Conservation (phyloP, 1,139 yeast genomes). For the Blastobotrys aristatus region DNA sequence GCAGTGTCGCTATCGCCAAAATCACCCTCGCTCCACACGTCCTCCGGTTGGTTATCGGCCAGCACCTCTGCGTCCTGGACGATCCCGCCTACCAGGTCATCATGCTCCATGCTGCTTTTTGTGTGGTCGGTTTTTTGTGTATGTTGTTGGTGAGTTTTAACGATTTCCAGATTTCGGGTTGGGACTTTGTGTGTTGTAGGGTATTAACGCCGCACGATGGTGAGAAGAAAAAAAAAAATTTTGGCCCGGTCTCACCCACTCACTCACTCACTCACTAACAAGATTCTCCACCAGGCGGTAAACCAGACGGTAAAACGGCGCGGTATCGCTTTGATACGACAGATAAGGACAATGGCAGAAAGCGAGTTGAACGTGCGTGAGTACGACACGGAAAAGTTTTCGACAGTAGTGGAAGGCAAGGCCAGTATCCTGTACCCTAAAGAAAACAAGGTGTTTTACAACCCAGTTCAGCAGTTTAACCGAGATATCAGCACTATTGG, state of each 20-base stretch:
- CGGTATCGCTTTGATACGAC: too few relatives aligned
- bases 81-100: neutral
- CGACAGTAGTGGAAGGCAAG: constrained; percentile 62
- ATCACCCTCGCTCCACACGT: constrained; percentile 11
- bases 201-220: neutral
- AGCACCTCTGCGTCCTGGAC: too few relatives aligned
- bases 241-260: too few relatives aligned
- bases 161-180: too few relatives aligned
- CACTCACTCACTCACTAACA: too few relatives aligned
- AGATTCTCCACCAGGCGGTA: too few relatives aligned
- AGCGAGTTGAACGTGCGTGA: neutral
- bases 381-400: constrained; percentile 9
- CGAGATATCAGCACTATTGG: constrained; percentile 84
- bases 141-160: too few relatives aligned
- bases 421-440: constrained; percentile 77
- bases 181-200: neutral
- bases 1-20: constrained; percentile 10
- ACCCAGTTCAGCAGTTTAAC: constrained; percentile 94
- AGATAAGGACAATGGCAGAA: too few relatives aligned
- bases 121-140: neutral
- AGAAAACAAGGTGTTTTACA: constrained; percentile 81
- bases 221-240: too few relatives aligned
- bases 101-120: neutral
- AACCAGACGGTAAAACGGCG: too few relatives aligned
- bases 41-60: neutral